Evolutionary conservation across 2,329 filamentous ascomycete species (phyloP), one percentile per base, ranked within the genome.

Genomic region (Triangularia setosa): DNA sequence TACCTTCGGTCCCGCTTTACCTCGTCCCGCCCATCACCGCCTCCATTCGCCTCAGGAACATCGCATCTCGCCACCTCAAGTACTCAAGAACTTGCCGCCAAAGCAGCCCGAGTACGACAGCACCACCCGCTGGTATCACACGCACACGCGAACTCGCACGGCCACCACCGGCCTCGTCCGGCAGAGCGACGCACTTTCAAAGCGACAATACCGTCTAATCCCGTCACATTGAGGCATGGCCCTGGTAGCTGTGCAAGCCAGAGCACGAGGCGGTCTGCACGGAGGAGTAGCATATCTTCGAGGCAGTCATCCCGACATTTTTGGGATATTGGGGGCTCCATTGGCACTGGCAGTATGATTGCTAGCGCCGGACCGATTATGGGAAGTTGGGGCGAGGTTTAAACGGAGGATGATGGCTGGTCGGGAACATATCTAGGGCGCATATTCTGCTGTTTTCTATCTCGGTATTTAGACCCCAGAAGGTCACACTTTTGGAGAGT

Each of bases 291-390:
- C 68, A 84, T 87, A 28, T 93, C 90, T 48, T 92, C 89, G 61
- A 80, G 92, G 64, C 91, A 95, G 33, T 93, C 90, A 54, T 91
- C 88, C 55, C 81, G 92, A 61, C 92, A 96, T 74, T 97, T 96
- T 76, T 97, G 93, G 93, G 93, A 97, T 75, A 86, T 97, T 69
- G 92, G 92, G 25, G 90, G 87, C 5, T 93, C 88, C 70, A 84
- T 92, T 24, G 91, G 90, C 1, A 93, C 90, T 62, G 90, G 90
- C 3, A 91, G 88, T 68, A 81, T 88, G 67, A 86, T 91, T 74
- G 87, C 85, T 1, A 83, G 85, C 57, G 85, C 84, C 44, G 89
- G 87, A 1, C 85, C 84, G 8, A 55, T 48, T 21, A 86, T 90
- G 81, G 91, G 91, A 16, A 88, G 85, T 69, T 95, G 91, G 91